Conservation (phyloP, 2,329 filamentous ascomycete species). For the Botryotinia calthae region DNA sequence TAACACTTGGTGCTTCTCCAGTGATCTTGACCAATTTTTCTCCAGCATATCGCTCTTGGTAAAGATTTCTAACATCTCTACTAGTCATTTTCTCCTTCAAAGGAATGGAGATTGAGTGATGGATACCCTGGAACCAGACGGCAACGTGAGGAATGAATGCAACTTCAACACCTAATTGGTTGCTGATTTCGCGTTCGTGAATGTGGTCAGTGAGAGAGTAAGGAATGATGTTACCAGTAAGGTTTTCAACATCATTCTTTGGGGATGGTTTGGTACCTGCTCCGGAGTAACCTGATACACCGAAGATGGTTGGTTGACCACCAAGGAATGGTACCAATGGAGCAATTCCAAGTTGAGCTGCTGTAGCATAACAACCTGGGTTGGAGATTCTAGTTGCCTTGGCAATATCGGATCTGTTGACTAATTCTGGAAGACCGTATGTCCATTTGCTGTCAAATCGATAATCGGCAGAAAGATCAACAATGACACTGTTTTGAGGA, state of each 20-base stretch:
- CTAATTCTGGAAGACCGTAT: conserved; percentile 85
- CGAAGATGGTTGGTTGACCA: conserved; percentile 79
- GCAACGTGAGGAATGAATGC: conserved; percentile 93
- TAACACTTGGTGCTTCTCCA: conserved; percentile 83
- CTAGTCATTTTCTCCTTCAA: conserved; percentile 83
- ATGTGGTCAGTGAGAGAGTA: conserved; percentile 93
- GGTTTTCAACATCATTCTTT: conserved; percentile 84
- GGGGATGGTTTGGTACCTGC: conserved; percentile 91
- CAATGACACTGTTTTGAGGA: conserved; percentile 67
- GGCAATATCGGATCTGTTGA: conserved; percentile 72
- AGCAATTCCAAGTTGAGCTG: conserved; percentile 83
- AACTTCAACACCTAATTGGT: conserved; percentile 70
- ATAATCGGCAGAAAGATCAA: conserved; percentile 96
- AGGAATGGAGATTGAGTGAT: conserved; percentile 87
- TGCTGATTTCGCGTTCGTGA: conserved; percentile 86
- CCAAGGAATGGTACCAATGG: conserved; percentile 75
- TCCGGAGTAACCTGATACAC: conserved; percentile 90
- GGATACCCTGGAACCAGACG: conserved; percentile 96
- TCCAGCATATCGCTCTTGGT: conserved; percentile 93
- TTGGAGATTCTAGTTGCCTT: conserved; percentile 81
- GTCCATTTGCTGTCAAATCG: conserved; percentile 84
- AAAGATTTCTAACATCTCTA: conserved; percentile 88
- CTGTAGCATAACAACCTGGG: conserved; percentile 94
- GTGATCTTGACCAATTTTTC: conserved; percentile 93
- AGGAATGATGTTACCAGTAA: conserved; percentile 84